Conservation (phyloP, 139 green algal species). For the Chlamydomonas sphaeroides region DNA sequence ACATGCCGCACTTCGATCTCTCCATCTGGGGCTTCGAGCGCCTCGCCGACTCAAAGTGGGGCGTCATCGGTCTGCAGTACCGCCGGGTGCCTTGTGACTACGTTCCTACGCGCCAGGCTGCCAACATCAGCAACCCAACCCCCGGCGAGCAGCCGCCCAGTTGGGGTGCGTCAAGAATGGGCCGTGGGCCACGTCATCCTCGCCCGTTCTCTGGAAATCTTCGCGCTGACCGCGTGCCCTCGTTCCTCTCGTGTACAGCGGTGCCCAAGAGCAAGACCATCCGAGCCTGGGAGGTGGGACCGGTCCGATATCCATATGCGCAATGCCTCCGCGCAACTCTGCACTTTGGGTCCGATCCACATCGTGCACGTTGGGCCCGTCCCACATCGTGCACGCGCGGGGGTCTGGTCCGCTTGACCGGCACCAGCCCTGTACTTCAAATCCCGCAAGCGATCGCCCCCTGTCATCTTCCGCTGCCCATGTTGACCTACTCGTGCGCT, state of each 20-base stretch:
- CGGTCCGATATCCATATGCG: neutral
- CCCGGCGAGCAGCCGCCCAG: slow-evolving; percentile 21
- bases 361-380: too few species aligned
- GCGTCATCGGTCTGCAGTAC: slow-evolving; percentile 44
- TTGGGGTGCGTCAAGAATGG: neutral
- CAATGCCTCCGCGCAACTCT: neutral
- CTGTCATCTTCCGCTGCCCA: too few species aligned
- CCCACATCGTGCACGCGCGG: too few species aligned
- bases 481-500: too few species aligned
- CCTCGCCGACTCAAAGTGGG: slow-evolving; percentile 45
- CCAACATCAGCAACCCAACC: slow-evolving; percentile 7
- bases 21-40: slow-evolving; percentile 51
- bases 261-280: neutral
- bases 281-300: neutral
- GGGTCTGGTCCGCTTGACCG: too few species aligned
- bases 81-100: slow-evolving; percentile 42
- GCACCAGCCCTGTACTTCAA: too few species aligned
- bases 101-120: neutral
- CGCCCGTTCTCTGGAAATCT: neutral
- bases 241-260: too few species aligned
- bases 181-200: too few species aligned
- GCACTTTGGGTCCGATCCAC: too few species aligned
- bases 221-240: neutral
- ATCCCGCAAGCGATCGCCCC: too few species aligned
- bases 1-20: slow-evolving; percentile 48